Conservation (phyloP, 2,329 filamentous ascomycete genomes). For the Elsinoe necatrix region DNA sequence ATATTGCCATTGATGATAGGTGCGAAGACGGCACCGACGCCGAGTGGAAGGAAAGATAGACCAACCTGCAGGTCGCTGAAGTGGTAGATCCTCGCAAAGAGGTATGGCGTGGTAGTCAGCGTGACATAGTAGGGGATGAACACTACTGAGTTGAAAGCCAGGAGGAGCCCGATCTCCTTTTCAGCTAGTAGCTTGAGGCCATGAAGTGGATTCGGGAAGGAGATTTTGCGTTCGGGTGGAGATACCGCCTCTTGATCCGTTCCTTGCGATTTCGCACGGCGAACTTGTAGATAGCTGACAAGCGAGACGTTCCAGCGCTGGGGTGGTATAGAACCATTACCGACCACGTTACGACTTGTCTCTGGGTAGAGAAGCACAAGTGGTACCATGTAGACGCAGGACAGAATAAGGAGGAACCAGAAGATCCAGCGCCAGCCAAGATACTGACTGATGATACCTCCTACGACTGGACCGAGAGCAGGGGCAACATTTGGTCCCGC, state of each 20-base stretch:
- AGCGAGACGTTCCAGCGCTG: conserved; percentile 26
- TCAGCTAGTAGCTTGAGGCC: conserved; percentile 34
- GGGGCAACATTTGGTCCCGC: conserved; percentile 22
- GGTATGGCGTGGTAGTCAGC: conserved; percentile 38
- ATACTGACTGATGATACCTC: conserved; percentile 28
- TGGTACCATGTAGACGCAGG: conserved; percentile 26
- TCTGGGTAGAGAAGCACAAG: conserved; percentile 30
- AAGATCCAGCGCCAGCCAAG: conserved; percentile 32
- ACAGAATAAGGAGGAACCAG: conserved; percentile 39
- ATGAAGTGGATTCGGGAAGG: conserved; percentile 39
- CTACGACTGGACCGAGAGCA: conserved; percentile 26
- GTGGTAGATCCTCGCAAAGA: conserved; percentile 39
- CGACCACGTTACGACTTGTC: conserved; percentile 36
- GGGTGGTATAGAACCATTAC: conserved; percentile 30
- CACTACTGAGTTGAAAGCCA: conserved; percentile 31
- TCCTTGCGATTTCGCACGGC: conserved; percentile 16
- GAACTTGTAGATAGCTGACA: conserved; percentile 23
- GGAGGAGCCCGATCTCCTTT: conserved; percentile 34
- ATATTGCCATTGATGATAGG: conserved; percentile 43
- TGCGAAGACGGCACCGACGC: conserved; percentile 31
- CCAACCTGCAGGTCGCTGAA: conserved; percentile 42
- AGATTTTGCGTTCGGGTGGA: conserved; percentile 28
- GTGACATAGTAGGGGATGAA: conserved; percentile 44
- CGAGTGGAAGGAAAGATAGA: conserved; percentile 34
- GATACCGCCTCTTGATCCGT: conserved; percentile 20